phyloP scores from a whole-genome alignment of 2,329 filamentous ascomycete species.

The Hymenoscyphus repandus region DNA sequence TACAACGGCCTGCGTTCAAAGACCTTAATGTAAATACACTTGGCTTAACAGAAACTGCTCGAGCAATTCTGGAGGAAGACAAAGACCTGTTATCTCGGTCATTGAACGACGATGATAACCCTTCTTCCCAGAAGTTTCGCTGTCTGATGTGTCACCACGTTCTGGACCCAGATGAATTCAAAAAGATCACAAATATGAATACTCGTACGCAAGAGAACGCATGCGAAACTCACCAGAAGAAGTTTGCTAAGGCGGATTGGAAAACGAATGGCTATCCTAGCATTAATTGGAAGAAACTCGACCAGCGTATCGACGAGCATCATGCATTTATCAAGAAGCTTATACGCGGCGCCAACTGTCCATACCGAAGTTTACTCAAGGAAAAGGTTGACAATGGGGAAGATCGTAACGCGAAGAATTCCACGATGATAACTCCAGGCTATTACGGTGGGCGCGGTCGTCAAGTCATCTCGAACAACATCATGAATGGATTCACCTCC shows the following conservation, averaged over 20 bases:
- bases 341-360: constrained; percentile 48
- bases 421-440: constrained; percentile 56
- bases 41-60: constrained; percentile 1
- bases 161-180: constrained; percentile 52
- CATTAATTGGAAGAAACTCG: constrained; percentile 63
- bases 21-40: neutral
- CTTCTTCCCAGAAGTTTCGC: constrained; percentile 21
- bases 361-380: constrained; percentile 55
- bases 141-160: constrained; percentile 65
- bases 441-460: constrained; percentile 80
- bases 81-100: neutral
- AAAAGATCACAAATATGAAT: constrained; percentile 47
- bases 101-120: neutral
- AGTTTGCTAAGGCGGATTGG: constrained; percentile 41
- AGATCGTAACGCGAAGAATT: constrained; percentile 55
- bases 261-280: constrained; percentile 54
- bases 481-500: constrained; percentile 55
- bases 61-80: constrained; percentile 6
- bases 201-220: constrained; percentile 57
- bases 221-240: constrained; percentile 57
- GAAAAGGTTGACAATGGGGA: constrained; percentile 51
- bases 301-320: constrained; percentile 52
- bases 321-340: constrained; percentile 51
- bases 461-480: constrained; percentile 64
- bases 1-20: neutral